Evolutionary conservation across 2,329 filamentous ascomycete genomes (phyloP), one percentile per base, ranked within the genome.

Genomic region (Fusarium marasasianum): DNA sequence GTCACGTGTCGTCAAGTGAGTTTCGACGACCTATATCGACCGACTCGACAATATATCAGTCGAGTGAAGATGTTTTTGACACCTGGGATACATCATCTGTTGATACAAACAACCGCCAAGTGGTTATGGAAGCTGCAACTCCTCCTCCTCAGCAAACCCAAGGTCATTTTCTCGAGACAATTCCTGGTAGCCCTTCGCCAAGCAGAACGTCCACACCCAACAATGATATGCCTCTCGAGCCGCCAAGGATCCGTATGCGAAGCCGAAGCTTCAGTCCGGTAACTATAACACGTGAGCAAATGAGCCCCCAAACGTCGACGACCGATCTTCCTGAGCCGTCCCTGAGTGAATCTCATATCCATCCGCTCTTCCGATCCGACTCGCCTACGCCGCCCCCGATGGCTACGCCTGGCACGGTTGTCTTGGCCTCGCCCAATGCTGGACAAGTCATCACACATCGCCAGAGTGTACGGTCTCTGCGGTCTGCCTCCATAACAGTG

Each of bases 361-460:
- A 95, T 80, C 93, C 93, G 14, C 86, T 95, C 7, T 95, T 95
- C 84, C 88, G 93, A 67, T 91, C 91, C 11, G 92, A 94, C 78
- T 93, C 90, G 45, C 91, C 91, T 1, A 87, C 86, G 3, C 92
- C 92, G 13, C 91, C 92, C 3, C 89, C 92, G 1, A 82, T 89
- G 11, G 87, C 88, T 4, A 93, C 91, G 0, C 91, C 92, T 0
- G 91, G 92, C 1, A 95, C 93, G 0, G 87, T 91, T 22, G 91
- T 95, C 55, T 85, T 90, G 17, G 93, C 92, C 1, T 91, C 92
- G 6, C 92, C 92, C 1, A 88, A 91, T 45, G 91, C 91, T 7
- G 92, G 90, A 8, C 89, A 91, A 73, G 83, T 92, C 24, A 89
- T 94, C 48, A 84, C 86, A 14, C 87, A 89, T 60, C 85, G 84